Evolutionary conservation across 306 rosid species (phyloP), one percentile per base, ranked within the genome.

Genomic region (Acacia crassicarpa): DNA sequence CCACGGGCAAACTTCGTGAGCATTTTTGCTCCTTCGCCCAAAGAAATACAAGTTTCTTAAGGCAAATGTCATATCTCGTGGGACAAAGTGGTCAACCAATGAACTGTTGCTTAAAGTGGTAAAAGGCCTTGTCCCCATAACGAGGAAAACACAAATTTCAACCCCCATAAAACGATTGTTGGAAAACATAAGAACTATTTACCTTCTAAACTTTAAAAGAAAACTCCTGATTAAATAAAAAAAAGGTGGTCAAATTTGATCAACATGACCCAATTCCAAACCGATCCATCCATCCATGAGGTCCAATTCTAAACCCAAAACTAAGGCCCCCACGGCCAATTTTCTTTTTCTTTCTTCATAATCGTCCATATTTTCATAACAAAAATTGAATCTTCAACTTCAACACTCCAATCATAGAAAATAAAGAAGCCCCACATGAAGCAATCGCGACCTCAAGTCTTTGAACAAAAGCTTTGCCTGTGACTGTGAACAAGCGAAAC

Each of bases 131-230:
- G 4, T n/a, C 2, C 5, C 0, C 0, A 4, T 33, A 33, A 4
- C 5, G 5, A 30, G 32, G 2, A 33, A 0, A 35, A 35, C 1
- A 35, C 7, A 35, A 35, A 4, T 35, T 35, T 7, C 4, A 5
- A 35, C 5, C 1, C 0, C 0, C 0, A 5, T 0, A 35, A 35
- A 0, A 0, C 0, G 5, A 5, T 35, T 35, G 1, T 35, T 35
- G 6, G 1, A 1, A 35, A 35, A 35, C 6, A 35, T 35, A 4
- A 5, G 7, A 35, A 35, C 0, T 7, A 0, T 35, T 5, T 35
- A 1, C 1, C 40, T 4, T 35, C 0, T 35, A 35, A 35, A 5
- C 7, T 0, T 35, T 1, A 0, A 5, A 5, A 0, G 40, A 0
- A 35, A 35, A 35, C 38, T 4, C 5, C 5, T 33, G 5, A 0